Percentiles rank a stretch among this genome's conserved stretches.
Conservation (phyloP, 192 early-diverging fungal species). For the Coemansia erecta region DNA sequence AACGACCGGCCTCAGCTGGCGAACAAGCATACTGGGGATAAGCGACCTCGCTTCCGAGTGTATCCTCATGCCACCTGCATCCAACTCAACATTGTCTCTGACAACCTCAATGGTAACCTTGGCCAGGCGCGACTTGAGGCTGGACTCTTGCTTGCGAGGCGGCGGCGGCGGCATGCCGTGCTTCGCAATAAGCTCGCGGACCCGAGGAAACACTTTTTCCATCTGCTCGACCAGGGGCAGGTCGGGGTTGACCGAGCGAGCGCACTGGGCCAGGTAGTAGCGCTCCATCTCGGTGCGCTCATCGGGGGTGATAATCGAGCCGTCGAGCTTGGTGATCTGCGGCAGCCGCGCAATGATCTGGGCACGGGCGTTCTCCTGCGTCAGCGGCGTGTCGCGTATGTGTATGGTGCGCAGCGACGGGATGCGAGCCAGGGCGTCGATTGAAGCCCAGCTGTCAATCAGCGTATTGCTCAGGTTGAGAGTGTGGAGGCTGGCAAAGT, state of each 20-base stretch:
- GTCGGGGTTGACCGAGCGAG: slow-evolving; percentile 2
- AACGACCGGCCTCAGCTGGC: slow-evolving; percentile 28
- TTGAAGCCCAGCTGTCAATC: slow-evolving; percentile 2
- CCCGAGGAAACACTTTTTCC: slow-evolving; percentile 13
- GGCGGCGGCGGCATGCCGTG: slow-evolving; percentile 19
- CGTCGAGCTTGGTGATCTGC: slow-evolving; percentile 22
- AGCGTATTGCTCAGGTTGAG: slow-evolving; percentile 31
- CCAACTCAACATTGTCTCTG: not conserved
- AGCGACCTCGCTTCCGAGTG: slow-evolving; percentile 9
- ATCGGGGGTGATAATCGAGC: slow-evolving; percentile 11
- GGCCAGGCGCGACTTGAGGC: slow-evolving; percentile 15
- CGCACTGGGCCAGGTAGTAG: slow-evolving; percentile 27
- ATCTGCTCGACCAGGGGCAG: not conserved
- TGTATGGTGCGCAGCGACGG: slow-evolving; percentile 8
- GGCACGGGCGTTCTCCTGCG: not conserved
- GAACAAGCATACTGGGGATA: slow-evolving; percentile 34
- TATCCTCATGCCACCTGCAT: not conserved
- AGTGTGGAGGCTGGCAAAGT: slow-evolving; percentile 5
- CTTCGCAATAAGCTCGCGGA: slow-evolving; percentile 10
- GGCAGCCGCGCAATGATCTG: slow-evolving; percentile 21
- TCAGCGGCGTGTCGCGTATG: slow-evolving; percentile 9
- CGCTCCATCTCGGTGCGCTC: slow-evolving; percentile 53
- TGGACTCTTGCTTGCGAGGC: not conserved
- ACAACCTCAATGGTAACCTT: slow-evolving; percentile 10
- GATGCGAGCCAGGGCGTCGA: slow-evolving; percentile 3